phyloP scores from a whole-genome alignment of 2,329 filamentous ascomycete genomes.

The Akanthomyces lecanii region DNA sequence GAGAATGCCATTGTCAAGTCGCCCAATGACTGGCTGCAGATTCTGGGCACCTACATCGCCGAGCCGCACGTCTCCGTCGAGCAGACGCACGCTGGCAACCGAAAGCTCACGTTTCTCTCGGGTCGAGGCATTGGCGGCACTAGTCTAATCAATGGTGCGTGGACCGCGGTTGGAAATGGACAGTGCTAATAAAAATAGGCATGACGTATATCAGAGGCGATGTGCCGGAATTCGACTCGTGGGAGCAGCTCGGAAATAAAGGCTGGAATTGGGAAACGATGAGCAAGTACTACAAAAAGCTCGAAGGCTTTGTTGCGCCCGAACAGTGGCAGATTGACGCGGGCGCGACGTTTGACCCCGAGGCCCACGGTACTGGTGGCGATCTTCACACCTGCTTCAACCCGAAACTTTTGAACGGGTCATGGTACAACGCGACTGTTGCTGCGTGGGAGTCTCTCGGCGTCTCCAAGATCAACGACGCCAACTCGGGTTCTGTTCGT shows the following conservation, averaged over 20 bases:
- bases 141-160: conserved; percentile 37
- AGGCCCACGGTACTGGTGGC: conserved; percentile 34
- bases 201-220: conserved; percentile 45
- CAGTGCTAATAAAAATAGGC: conserved; percentile 25
- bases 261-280: conserved; percentile 45
- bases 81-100: conserved; percentile 30
- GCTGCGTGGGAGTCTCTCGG: conserved; percentile 32
- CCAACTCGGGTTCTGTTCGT: conserved; percentile 35
- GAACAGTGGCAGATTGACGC: conserved; percentile 29
- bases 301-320: conserved; percentile 34
- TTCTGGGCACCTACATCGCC: conserved; percentile 29
- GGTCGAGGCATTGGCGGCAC: conserved; percentile 39
- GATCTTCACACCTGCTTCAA: conserved; percentile 35
- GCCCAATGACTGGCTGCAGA: conserved; percentile 24
- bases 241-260: conserved; percentile 39
- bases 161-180: not conserved
- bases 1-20: conserved; percentile 32
- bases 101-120: conserved; percentile 29
- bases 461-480: conserved; percentile 32
- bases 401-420: conserved; percentile 31
- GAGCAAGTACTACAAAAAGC: conserved; percentile 43
- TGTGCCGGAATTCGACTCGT: conserved; percentile 38
- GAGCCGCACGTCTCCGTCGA: conserved; percentile 32
- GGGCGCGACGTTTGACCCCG: conserved; percentile 33
- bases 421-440: conserved; percentile 27